phyloP scores from a whole-genome alignment of 1,284 basidiomycete species.

The Apiotrichum siamense region DNA sequence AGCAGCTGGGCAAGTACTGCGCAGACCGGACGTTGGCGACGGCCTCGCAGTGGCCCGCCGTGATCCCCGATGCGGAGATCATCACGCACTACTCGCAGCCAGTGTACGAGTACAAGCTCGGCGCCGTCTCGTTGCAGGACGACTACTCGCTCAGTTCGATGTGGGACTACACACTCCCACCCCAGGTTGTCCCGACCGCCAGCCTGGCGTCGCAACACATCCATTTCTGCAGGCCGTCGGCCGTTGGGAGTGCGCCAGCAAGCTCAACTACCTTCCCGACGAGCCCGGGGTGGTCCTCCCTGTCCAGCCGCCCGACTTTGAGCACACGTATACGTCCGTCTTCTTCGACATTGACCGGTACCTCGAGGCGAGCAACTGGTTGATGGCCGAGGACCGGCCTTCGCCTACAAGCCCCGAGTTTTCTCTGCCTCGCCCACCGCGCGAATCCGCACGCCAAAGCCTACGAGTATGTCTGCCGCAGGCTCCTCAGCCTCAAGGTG shows the following conservation, averaged over 20 bases:
- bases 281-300: constrained; percentile 15
- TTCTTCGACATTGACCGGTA: constrained; percentile 25
- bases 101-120: constrained; percentile 38
- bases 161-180: constrained; percentile 11
- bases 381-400: background rate
- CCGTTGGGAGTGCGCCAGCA: constrained; percentile 32
- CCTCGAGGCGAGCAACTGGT: constrained; percentile 7
- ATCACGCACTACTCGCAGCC: constrained; percentile 36
- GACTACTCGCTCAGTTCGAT: constrained; percentile 23
- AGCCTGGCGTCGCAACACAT: constrained; percentile 21
- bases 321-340: background rate
- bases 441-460: constrained; percentile 31
- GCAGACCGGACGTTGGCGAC: constrained; percentile 30
- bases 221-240: constrained; percentile 26
- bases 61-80: constrained; percentile 29
- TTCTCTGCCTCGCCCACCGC: constrained; percentile 12
- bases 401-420: background rate
- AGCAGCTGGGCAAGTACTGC: constrained; percentile 31
- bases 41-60: constrained; percentile 28
- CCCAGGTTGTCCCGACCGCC: constrained; percentile 13
- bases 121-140: constrained; percentile 26
- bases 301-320: background rate
- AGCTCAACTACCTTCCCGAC: constrained; percentile 36
- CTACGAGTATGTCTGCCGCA: constrained; percentile 26
- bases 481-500: constrained; percentile 26